Evolutionary conservation across 1,284 basidiomycete genomes (phyloP).

Genomic region (Fomitopsis pinicola): DNA sequence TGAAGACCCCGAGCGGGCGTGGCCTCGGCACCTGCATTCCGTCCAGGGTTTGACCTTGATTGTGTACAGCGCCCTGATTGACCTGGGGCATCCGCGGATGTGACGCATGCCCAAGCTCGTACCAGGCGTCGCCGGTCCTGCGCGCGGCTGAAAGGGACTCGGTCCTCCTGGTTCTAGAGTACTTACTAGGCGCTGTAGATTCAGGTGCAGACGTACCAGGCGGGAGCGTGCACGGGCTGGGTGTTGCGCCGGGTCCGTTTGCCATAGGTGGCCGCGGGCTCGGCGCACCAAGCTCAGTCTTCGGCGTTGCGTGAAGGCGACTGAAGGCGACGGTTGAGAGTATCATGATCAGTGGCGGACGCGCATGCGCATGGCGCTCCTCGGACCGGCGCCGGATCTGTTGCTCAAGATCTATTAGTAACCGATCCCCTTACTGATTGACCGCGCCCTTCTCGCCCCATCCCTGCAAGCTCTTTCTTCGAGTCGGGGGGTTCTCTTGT

Average conservation of each 20-base stretch:
- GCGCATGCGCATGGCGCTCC: too few relatives aligned
- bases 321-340: too few relatives aligned
- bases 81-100: background rate
- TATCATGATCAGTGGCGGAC: too few relatives aligned
- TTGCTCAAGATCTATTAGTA: too few relatives aligned
- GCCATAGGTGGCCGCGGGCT: slow-evolving; percentile 3
- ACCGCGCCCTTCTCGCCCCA: too few relatives aligned
- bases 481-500: too few relatives aligned
- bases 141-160: slow-evolving; percentile 20
- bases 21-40: slow-evolving; percentile 15
- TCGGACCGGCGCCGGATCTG: too few relatives aligned
- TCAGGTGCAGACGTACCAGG: background rate
- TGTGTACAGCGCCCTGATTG: background rate
- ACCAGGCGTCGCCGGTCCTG: slow-evolving; percentile 15
- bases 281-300: slow-evolving; percentile 2
- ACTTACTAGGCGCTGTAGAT: background rate
- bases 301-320: too few relatives aligned
- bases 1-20: slow-evolving; percentile 19
- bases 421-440: too few relatives aligned
- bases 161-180: slow-evolving; percentile 3
- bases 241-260: background rate
- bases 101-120: slow-evolving; percentile 16
- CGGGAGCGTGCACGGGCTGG: slow-evolving; percentile 5
- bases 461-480: too few relatives aligned
- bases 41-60: background rate